Base-by-base conservation (phyloP, 257 asterid species). In the Henckelia pumila region DNA sequence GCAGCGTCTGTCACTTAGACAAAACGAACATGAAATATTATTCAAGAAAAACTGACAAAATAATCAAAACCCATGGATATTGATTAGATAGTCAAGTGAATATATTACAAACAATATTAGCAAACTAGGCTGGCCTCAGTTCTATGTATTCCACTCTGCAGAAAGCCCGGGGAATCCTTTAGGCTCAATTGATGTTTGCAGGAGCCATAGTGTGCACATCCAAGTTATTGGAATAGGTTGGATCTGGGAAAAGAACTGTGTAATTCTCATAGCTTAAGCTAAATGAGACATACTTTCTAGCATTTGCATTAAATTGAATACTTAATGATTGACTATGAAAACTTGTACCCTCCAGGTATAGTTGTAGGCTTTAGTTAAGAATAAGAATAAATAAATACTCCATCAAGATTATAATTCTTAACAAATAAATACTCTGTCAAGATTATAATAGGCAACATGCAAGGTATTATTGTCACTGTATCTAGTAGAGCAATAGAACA, bases 1-100 rank as follows among this genome's bases (percentile, higher is more conserved):
- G 58, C 57, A 71, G 64, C 20, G 63, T 70, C 53, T 71, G 32
- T 63, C 30, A 61, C 67, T 77, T 63, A 58, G 70, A 53, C 22
- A 61, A 67, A 56, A 6, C 55, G 49, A 22, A 37, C 22, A 67
- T 11, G 22, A n/a, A 66, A 64, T 44, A 67, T 21, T 19, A 40
- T 23, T 23, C 26, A 49, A 47, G 64, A 61, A 30, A 70, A 47
- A 58, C 69, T 57, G 52, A 25, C 7, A 71, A 24, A 47, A 23
- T 16, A 47, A 37, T 35, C 21, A 29, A 6, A 37, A 29, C 23
- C 37, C 8, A 53, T 20, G 28, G 55, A 17, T 5, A 47, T 16
- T 17, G 55, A 47, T 35, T 29, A 26, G 20, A 28, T 6, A 8
- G 29, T 28, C n/a, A 28, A 8, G 19, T 16, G n/a, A 16, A 24